Evolutionary conservation across 106 monocot genomes (phyloP).

Genomic region (Dendrobium nobile): DNA sequence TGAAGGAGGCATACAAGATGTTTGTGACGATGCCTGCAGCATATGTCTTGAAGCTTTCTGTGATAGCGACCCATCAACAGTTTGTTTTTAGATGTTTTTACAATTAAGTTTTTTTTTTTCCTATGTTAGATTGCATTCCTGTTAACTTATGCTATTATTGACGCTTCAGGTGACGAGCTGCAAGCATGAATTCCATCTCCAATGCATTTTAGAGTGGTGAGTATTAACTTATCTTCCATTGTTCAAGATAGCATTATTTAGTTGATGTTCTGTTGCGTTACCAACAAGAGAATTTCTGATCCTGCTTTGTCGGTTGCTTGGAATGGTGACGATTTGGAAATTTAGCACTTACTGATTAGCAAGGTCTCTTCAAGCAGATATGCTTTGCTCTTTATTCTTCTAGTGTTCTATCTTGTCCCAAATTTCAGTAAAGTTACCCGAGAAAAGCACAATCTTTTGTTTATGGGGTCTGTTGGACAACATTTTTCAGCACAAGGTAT

Average conservation of each 20-base stretch:
- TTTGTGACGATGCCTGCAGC: conserved; percentile 75
- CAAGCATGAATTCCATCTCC: conserved; percentile 32
- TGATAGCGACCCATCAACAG: conserved; percentile 65
- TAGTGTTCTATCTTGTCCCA: background rate
- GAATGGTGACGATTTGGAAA: background rate
- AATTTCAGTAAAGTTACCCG: background rate
- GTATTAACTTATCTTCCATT: background rate
- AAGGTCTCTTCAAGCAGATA: background rate
- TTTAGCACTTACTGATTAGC: background rate
- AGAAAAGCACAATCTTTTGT: background rate
- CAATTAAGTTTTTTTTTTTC: background rate
- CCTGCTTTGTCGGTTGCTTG: background rate
- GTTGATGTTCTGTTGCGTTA: background rate
- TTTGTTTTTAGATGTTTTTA: background rate
- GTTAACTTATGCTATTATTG: background rate
- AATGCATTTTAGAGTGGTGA: conserved; percentile 31
- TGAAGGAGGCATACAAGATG: conserved; percentile 73
- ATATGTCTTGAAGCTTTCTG: conserved; percentile 76
- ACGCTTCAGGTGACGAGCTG: conserved; percentile 20
- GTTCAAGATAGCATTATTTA: background rate
- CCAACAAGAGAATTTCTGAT: background rate
- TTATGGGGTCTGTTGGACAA: background rate
- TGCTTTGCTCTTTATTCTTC: conserved; percentile 2
- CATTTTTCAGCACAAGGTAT: background rate
- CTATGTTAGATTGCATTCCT: background rate